A percentile compares a stretch with the other conserved stretches of the same genome.
phyloP scores from a whole-genome alignment of 2,329 filamentous ascomycete genomes.

The Coleophoma eucalyptorum region DNA sequence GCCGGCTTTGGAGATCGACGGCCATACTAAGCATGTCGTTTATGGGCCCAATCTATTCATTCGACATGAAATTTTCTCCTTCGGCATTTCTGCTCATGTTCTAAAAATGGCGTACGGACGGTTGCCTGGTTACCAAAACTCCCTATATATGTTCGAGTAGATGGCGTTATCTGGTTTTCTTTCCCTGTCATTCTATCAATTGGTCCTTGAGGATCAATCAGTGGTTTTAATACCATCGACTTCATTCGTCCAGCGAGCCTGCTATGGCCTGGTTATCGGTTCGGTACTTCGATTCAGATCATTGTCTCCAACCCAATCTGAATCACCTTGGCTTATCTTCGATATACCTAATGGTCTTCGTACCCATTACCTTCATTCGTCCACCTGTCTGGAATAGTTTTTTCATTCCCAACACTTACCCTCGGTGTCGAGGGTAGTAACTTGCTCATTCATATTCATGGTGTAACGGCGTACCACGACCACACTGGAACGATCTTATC shows the following conservation, averaged over 20 bases:
- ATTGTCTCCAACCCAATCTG: neutral
- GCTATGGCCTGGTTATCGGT: no score
- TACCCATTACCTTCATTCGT: neutral
- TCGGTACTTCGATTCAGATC: neutral
- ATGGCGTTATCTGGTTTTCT: neutral
- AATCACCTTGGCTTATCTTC: neutral
- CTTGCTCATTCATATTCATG: neutral
- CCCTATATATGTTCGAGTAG: neutral
- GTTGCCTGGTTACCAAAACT: neutral
- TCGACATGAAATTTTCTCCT: no score
- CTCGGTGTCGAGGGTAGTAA: no score
- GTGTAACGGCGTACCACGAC: neutral
- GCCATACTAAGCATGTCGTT: neutral
- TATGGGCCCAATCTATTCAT: no score
- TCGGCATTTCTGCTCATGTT: neutral
- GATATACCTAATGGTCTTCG: neutral
- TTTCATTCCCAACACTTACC: neutral
- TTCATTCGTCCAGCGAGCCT: neutral
- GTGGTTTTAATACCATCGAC: neutral
- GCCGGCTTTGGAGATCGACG: neutral
- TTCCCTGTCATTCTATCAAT: neutral
- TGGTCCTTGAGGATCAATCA: neutral
- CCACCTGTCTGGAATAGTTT: neutral
- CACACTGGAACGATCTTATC: neutral
- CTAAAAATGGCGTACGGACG: neutral